Conservation (phyloP, 129 eudicot genomes). For the Flaveria sonorensis region DNA sequence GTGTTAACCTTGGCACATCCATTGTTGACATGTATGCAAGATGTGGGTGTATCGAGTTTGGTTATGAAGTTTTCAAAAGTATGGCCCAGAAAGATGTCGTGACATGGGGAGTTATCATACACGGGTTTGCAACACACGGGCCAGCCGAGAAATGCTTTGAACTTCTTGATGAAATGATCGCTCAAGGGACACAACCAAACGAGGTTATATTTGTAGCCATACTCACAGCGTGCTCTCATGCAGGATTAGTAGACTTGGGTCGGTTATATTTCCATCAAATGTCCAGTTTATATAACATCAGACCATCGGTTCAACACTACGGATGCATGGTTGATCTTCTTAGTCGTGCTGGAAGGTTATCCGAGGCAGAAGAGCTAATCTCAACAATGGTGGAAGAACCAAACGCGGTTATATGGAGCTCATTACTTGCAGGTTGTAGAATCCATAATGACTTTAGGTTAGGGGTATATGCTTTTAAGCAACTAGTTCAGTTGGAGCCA, state of each 20-base stretch:
- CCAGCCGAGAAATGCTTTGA: slow-evolving; percentile 40
- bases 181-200: slow-evolving; percentile 38
- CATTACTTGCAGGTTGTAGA: slow-evolving; percentile 48
- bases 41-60: slow-evolving; percentile 47
- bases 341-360: slow-evolving; percentile 47
- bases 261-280: slow-evolving; percentile 39
- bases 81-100: slow-evolving; percentile 48
- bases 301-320: slow-evolving; percentile 51
- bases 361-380: slow-evolving; percentile 46
- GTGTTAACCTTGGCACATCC: slow-evolving; percentile 42
- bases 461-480: slow-evolving; percentile 38
- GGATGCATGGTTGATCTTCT: slow-evolving; percentile 64
- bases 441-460: slow-evolving; percentile 34
- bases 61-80: slow-evolving; percentile 39
- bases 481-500: slow-evolving; percentile 43
- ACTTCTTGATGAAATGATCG: slow-evolving; percentile 49
- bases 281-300: slow-evolving; percentile 35
- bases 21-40: slow-evolving; percentile 52
- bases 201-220: slow-evolving; percentile 49
- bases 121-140: slow-evolving; percentile 48
- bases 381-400: slow-evolving; percentile 41
- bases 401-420: slow-evolving; percentile 48
- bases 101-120: slow-evolving; percentile 52
- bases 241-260: slow-evolving; percentile 48
- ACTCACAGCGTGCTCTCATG: slow-evolving; percentile 52